Percentiles rank a stretch among this genome's conserved stretches.
Evolutionary conservation across 305 asterid species (phyloP).

Genomic region (Lippia alba): DNA sequence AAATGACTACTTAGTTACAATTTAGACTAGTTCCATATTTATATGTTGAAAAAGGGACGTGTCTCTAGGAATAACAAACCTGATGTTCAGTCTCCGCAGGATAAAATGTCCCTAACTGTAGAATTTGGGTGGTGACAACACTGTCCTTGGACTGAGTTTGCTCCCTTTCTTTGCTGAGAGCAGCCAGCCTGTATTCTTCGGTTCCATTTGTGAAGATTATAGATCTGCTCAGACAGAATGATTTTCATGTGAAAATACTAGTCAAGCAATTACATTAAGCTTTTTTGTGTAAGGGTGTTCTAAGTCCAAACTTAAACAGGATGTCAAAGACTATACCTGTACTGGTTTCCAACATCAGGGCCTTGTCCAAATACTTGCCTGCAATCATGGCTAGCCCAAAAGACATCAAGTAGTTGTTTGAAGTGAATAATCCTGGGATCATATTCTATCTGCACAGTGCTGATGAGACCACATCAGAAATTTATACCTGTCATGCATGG

Average conservation of each 20-base stretch:
- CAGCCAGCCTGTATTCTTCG: constrained; percentile 88
- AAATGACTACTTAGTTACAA: constrained; percentile 9
- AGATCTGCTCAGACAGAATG: constrained; percentile 61
- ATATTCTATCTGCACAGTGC: constrained; percentile 77
- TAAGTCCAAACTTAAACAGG: background rate
- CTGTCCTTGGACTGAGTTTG: constrained; percentile 80
- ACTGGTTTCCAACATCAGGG: constrained; percentile 96
- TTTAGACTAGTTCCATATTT: constrained; percentile 13
- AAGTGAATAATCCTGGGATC: constrained; percentile 68
- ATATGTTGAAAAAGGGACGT: background rate
- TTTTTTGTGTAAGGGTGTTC: background rate
- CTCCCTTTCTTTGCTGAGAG: constrained; percentile 93
- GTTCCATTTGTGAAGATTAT: constrained; percentile 84
- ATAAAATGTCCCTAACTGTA: constrained; percentile 69
- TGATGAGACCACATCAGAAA: constrained; percentile 25
- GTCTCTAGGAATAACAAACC: constrained; percentile 46
- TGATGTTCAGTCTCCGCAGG: constrained; percentile 97
- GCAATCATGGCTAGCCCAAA: constrained; percentile 90
- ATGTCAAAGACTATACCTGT: constrained; percentile 59
- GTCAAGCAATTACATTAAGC: background rate
- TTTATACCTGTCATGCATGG: background rate
- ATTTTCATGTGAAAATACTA: constrained; percentile 30
- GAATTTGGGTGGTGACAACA: constrained; percentile 89
- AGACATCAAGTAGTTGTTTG: constrained; percentile 85
- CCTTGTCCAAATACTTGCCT: constrained; percentile 99